Base-by-base conservation (phyloP, 2,329 filamentous ascomycete genomes). In the Hypoxylon sp. region DNA sequence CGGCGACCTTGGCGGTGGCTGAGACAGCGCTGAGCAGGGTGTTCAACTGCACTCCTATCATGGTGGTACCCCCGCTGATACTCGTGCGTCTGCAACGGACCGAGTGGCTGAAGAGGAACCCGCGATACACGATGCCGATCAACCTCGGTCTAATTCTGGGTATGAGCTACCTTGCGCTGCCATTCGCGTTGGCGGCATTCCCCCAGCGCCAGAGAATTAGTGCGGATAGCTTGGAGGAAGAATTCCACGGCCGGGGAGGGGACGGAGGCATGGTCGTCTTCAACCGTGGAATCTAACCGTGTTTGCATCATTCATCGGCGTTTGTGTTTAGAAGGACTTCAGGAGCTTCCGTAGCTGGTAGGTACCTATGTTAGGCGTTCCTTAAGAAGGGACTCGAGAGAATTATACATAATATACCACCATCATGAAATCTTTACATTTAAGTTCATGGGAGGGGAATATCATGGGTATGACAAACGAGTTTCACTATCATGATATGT, bases 1-100 rank as follows among this genome's bases (percentile, higher is more conserved):
- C 96, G 1, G 96, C 96, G 10, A 92, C 90, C 29, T 81, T 98
- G 19, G 96, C 96, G 10, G 96, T 99, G 1, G 92, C 90, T 67
- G 95, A 99, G 85, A 99, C 96, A 52, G 96, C 96, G 2, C 84
- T 97, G 50, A 96, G 92, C 73, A 89, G 96, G 66, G 94, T 98
- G 66, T 86, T 98, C 75, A 99, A 98, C 81, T 92, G 93, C 67
- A 97, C 93, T 11, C 96, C 96, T 10, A 96, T 99, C 82, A 99
- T 99, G 96, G 94, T 97, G 13, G 85, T 99, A 50, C 96, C 96
- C 46, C 93, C 96, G 21, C 84, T 99, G 78, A 82, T 97, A 24
- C 86, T 99, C 60, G 92, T 98, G 57, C 87, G 90, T 73, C 84
- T 99, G 74, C 94, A 99, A 85, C 88, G 90, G 80, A 92, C 89